Evolutionary conservation across 352 stramenopile genomes (phyloP).

Genomic region (Albugo candida): DNA sequence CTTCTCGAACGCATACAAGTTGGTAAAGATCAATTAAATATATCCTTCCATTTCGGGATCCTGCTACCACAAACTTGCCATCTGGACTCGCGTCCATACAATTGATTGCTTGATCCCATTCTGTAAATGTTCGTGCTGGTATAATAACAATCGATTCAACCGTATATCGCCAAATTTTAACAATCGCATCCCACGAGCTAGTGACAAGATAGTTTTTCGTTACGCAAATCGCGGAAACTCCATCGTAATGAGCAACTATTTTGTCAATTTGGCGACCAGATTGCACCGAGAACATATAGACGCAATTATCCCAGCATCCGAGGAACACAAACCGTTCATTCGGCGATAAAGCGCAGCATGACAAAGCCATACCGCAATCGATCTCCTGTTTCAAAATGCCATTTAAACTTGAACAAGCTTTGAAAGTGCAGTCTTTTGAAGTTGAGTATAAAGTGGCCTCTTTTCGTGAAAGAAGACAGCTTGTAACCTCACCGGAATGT

Average conservation of each 20-base stretch:
- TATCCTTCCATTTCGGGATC: conserved; percentile 43
- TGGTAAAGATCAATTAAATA: conserved; percentile 50
- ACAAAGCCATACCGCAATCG: conserved; percentile 10
- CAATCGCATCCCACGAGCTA: background rate
- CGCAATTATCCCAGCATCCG: conserved; percentile 48
- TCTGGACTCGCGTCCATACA: conserved; percentile 33
- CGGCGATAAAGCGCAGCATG: conserved; percentile 46
- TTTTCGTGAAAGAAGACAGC: too few species aligned
- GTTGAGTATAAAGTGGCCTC: too few species aligned
- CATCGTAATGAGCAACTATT: conserved; percentile 42
- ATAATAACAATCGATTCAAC: background rate
- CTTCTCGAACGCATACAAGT: conserved; percentile 38
- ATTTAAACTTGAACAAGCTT: too few species aligned
- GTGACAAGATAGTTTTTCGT: conserved; percentile 14
- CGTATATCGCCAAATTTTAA: background rate
- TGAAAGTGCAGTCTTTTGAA: too few species aligned
- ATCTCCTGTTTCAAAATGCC: too few species aligned
- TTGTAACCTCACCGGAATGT: too few species aligned
- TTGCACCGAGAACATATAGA: conserved; percentile 52
- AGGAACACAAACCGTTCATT: conserved; percentile 40
- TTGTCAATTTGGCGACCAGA: conserved; percentile 32
- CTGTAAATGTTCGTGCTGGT: background rate
- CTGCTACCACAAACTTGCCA: conserved; percentile 33
- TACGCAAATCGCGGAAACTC: conserved; percentile 22
- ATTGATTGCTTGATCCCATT: background rate